A percentile compares a stretch with the other conserved stretches of the same genome.
Evolutionary conservation across 805 yeast species (phyloP).

Genomic region (Cyberlindnera xishuangbannaensis): DNA sequence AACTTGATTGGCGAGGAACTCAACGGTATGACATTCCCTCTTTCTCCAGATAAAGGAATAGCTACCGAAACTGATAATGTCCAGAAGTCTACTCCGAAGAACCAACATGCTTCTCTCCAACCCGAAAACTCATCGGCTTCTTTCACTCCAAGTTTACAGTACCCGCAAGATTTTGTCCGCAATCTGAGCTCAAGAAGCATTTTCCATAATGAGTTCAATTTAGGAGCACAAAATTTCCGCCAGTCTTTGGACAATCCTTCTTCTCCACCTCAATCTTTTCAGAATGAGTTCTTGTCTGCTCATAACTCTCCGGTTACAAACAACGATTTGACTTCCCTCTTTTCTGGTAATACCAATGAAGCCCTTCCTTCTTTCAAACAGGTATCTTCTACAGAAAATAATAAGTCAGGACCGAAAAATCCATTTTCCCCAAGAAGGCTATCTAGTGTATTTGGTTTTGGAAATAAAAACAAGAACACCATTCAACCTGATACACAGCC

Average conservation of each 20-base stretch:
- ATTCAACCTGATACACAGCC: no score
- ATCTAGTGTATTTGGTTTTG: slow-evolving; percentile 26
- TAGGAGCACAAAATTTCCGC: slow-evolving; percentile 11
- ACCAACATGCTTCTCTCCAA: slow-evolving; percentile 2
- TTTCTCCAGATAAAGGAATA: no score
- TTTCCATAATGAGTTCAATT: slow-evolving; percentile 18
- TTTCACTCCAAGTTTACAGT: no score
- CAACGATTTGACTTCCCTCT: slow-evolving; percentile 20
- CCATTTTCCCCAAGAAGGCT: slow-evolving; percentile 27
- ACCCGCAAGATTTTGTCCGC: slow-evolving; percentile 12
- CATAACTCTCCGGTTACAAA: slow-evolving; percentile 19
- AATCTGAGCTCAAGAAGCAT: slow-evolving; percentile 17
- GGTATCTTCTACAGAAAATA: slow-evolving; percentile 4
- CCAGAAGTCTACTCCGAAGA: slow-evolving; percentile 7
- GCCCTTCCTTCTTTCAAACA: slow-evolving; percentile 6
- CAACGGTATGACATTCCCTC: slow-evolving; percentile 9
- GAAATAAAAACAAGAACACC: slow-evolving; percentile 17
- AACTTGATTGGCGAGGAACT: slow-evolving; percentile 26
- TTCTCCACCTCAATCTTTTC: slow-evolving; percentile 17
- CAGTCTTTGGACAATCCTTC: slow-evolving; percentile 15
- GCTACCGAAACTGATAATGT: slow-evolving; percentile 7
- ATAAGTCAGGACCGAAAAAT: slow-evolving; percentile 8
- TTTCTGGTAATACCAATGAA: slow-evolving; percentile 21
- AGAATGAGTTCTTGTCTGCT: slow-evolving; percentile 18
- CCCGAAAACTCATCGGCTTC: slow-evolving; percentile 3